Conservation (phyloP, 305 asterid species). For the Solanum hybrid region DNA sequence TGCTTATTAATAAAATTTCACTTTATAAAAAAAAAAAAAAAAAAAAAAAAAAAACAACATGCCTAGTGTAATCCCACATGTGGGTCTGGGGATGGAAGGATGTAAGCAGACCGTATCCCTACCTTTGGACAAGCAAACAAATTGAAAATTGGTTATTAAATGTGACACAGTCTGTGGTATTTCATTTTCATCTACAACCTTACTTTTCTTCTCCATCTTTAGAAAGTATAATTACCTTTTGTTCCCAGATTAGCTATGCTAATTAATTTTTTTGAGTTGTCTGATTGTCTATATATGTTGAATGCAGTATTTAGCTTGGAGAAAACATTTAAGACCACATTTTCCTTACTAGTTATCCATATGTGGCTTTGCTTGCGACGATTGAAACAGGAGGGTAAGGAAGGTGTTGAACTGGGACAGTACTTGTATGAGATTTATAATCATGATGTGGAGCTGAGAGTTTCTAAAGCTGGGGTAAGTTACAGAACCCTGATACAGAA, state of each 20-base stretch:
- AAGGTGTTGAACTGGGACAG: conserved; percentile 90
- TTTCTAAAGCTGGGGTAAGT: conserved; percentile 95
- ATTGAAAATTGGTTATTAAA: background rate
- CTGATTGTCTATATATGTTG: conserved; percentile 2
- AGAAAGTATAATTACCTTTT: background rate
- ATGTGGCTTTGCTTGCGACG: conserved; percentile 94
- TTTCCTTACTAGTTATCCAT: conserved; percentile 79
- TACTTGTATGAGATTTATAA: conserved; percentile 76
- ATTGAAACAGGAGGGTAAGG: conserved; percentile 79
- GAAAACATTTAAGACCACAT: conserved; percentile 83
- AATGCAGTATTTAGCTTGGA: conserved; percentile 89
- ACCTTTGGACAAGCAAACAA: background rate
- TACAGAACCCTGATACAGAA: conserved; percentile 1
- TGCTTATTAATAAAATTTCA: no score
- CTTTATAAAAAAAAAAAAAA: no score
- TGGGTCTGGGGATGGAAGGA: background rate
- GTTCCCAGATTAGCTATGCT: background rate
- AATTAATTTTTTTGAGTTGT: background rate
- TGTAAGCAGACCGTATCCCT: background rate
- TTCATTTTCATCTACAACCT: background rate
- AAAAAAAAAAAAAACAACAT: no score
- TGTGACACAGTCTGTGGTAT: background rate
- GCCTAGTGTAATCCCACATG: background rate
- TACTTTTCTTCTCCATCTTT: background rate
- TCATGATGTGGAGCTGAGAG: conserved; percentile 92